Evolutionary conservation across 345 rosid species (phyloP).

Genomic region (Syzygium jambos): DNA sequence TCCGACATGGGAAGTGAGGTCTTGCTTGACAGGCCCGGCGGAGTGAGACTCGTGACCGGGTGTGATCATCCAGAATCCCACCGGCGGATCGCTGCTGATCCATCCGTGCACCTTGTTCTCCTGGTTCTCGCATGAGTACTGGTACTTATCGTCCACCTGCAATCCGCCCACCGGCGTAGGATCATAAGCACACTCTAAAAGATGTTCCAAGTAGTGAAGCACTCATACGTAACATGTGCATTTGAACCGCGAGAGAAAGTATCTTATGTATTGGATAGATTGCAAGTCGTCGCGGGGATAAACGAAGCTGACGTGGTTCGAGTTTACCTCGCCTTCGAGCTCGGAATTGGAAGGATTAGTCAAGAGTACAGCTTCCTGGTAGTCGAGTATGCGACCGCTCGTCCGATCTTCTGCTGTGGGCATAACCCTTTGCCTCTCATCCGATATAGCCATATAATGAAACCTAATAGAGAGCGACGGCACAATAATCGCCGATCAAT

Average conservation of each 20-base stretch:
- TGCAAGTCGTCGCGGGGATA: not conserved
- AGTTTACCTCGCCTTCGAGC: conserved; percentile 19
- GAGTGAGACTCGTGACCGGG: conserved; percentile 23
- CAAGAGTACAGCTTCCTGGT: conserved; percentile 28
- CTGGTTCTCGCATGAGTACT: conserved; percentile 22
- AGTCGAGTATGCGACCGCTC: conserved; percentile 11
- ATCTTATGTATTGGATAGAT: not conserved
- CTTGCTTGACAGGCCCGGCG: conserved; percentile 33
- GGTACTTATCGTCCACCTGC: conserved; percentile 41
- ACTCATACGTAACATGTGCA: not conserved
- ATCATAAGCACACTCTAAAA: not conserved
- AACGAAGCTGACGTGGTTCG: not conserved
- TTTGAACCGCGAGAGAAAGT: not conserved
- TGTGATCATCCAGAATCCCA: conserved; percentile 39
- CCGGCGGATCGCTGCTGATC: conserved; percentile 19
- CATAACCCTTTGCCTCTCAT: conserved; percentile 25
- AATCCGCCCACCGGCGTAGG: not conserved
- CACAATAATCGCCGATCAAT: not conserved
- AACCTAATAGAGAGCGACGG: conserved; percentile 8
- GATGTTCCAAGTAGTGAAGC: not conserved
- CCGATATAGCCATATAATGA: conserved; percentile 29
- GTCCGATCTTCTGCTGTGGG: conserved; percentile 16
- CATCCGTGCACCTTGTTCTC: conserved; percentile 31
- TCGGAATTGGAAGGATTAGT: conserved; percentile 11
- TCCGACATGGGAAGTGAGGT: conserved; percentile 18